phyloP scores from a whole-genome alignment of 768 basidiomycete species.

The Leucocoprinus sp. region DNA sequence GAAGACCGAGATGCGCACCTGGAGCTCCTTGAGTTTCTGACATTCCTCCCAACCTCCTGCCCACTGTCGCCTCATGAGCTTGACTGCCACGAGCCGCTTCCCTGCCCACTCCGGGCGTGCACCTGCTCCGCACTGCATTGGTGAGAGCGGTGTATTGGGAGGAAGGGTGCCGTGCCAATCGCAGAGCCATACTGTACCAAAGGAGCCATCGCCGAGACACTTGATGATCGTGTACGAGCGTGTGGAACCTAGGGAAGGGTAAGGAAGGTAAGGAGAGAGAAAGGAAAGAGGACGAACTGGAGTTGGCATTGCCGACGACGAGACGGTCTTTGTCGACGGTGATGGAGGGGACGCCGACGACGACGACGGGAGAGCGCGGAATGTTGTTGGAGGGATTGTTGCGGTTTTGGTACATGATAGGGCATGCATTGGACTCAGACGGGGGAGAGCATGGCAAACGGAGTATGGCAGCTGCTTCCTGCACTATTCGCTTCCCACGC shows the following conservation, averaged over 20 bases:
- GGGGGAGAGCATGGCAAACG: conserved; percentile 18
- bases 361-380: conserved; percentile 33
- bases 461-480: conserved; percentile 11
- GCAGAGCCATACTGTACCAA: conserved; percentile 97
- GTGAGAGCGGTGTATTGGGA: conserved; percentile 81
- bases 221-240: conserved; percentile 94
- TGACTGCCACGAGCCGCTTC: conserved; percentile 92
- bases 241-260: conserved; percentile 50
- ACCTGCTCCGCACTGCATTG: conserved; percentile 93
- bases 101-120: conserved; percentile 91
- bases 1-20: conserved; percentile 43
- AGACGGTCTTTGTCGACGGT: conserved; percentile 62
- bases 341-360: conserved; percentile 71
- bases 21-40: conserved; percentile 88
- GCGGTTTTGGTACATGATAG: conserved; percentile 49
- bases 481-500: conserved; percentile 13
- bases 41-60: conserved; percentile 99
- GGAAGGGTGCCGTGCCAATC: conserved; percentile 98
- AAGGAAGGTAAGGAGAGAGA: conserved; percentile 11
- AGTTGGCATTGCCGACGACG: conserved; percentile 63
- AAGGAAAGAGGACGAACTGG: conserved; percentile 42
- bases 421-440: conserved; percentile 39
- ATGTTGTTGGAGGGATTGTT: conserved; percentile 22
- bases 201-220: conserved; percentile 95
- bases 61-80: conserved; percentile 97